A percentile compares a stretch with the other conserved stretches of the same genome.
These are phyloP conservation scores for Plasmodium berghei DNA, from an alignment of 169 alveolate species.

Conservation along the genomic window DNA sequence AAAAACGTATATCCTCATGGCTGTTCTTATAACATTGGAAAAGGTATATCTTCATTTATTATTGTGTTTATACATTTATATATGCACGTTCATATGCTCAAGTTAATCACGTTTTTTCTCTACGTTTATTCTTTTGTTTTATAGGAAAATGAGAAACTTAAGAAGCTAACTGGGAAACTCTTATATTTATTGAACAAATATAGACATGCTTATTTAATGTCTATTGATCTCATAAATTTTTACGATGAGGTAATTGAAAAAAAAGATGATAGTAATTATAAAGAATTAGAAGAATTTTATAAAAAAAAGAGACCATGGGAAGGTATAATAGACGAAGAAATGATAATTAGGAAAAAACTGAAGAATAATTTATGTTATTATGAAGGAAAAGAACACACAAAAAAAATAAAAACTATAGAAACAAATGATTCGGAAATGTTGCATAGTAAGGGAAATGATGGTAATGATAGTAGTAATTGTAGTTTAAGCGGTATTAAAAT, in stretches of 20 bases:
- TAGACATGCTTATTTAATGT: constrained; percentile 56
- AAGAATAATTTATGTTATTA: constrained; percentile 2
- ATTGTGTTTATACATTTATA: background rate
- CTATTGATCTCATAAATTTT: constrained; percentile 30
- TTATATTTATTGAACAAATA: constrained; percentile 40
- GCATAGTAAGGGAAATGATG: no score
- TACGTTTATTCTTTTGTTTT: background rate
- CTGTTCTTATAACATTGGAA: constrained; percentile 1
- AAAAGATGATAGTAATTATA: constrained; percentile 20
- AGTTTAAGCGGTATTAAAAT: no score
- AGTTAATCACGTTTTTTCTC: background rate
- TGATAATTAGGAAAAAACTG: constrained; percentile 27
- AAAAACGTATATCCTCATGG: constrained; percentile 9
- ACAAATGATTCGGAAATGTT: background rate
- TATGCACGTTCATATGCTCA: background rate
- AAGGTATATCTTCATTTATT: background rate
- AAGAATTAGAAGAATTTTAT: constrained; percentile 25
- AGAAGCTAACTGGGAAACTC: constrained; percentile 58
- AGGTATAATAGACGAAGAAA: constrained; percentile 52
- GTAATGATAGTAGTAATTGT: no score
- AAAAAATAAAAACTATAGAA: background rate
- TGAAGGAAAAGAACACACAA: background rate
- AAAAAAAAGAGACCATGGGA: constrained; percentile 26
- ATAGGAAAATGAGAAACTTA: constrained; percentile 47
- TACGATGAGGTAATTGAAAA: constrained; percentile 52